Evolutionary conservation across 2,329 filamentous ascomycete species (phyloP), one percentile per base, ranked within the genome.

Genomic region (Alternaria hordeiaustralica): DNA sequence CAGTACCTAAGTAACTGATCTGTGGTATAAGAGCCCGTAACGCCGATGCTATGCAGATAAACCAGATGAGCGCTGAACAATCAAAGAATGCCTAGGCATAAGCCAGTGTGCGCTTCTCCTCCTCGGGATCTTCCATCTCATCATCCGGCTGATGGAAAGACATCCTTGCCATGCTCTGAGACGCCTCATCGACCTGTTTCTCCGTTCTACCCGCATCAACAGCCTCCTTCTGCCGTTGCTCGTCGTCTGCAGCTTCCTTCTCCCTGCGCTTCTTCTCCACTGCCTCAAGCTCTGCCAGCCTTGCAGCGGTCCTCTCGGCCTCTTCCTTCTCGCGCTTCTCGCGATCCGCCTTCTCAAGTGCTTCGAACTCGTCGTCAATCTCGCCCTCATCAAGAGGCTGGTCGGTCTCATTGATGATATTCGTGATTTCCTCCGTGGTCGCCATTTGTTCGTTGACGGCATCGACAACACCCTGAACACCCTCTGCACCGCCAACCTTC

Each of bases 361-460:
- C 89, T 69, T 92, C 91, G 50, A 98, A 85, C 82, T 97, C 95
- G 64, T 95, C 92, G 70, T 97, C 94, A 59, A 98, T 88, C 78
- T 96, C 94, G 20, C 76, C 86, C 75, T 97, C 94, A 77, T 97
- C 93, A 30, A 97, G 74, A 6, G 69, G 67, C 50, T 72, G 60
- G 13, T 72, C 72, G 5, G 74, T 71, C 68, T 96, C 93, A 56
- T 89, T 89, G 66, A 98, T 86, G 44, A 95, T 90, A 59, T 86
- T 88, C 26, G 89, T 88, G 21, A 98, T 87, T 81, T 98, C 95
- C 75, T 97, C 94, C 4, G 73, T 74, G 7, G 66, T 89, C 55
- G 83, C 86, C 88, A 96, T 96, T 81, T 96, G 90, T 71, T 94
- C 90, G 56, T 91, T 87, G 74, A 97, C 81, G 53, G 86, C 85